Evolutionary conservation across 2,329 filamentous ascomycete genomes (phyloP).

Genomic region (Sphaerulina vaccinii): DNA sequence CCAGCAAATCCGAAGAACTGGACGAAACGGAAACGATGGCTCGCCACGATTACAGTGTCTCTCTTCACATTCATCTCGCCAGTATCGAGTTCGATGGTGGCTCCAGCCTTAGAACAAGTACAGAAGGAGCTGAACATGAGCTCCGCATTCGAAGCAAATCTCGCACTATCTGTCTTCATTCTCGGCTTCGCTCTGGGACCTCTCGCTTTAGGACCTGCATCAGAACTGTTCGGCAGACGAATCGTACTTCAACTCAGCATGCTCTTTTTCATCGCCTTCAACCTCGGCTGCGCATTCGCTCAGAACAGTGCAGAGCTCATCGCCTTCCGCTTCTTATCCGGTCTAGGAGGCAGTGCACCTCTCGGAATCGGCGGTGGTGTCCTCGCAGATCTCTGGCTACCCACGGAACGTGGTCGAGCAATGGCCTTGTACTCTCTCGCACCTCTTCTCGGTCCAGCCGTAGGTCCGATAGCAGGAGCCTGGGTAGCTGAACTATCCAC

Average conservation of each 20-base stretch:
- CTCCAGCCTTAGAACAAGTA: slow-evolving; percentile 37
- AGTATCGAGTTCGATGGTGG: slow-evolving; percentile 42
- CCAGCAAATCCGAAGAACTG: slow-evolving; percentile 51
- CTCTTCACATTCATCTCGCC: slow-evolving; percentile 43
- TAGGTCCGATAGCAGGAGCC: slow-evolving; percentile 65
- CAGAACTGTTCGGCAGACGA: slow-evolving; percentile 40
- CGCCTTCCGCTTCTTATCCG: slow-evolving; percentile 41
- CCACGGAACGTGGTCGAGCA: slow-evolving; percentile 62
- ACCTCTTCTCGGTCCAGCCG: slow-evolving; percentile 63
- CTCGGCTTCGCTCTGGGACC: slow-evolving; percentile 41
- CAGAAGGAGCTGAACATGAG: slow-evolving; percentile 30
- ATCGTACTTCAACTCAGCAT: slow-evolving; percentile 39
- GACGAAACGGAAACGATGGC: slow-evolving; percentile 45
- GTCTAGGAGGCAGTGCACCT: slow-evolving; percentile 40
- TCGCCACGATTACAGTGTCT: slow-evolving; percentile 45
- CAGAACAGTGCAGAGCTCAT: slow-evolving; percentile 35
- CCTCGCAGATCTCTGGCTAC: slow-evolving; percentile 55
- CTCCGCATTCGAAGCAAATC: slow-evolving; percentile 23
- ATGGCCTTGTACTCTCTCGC: slow-evolving; percentile 63
- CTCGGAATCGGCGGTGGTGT: slow-evolving; percentile 41
- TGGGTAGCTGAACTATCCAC: slow-evolving; percentile 63
- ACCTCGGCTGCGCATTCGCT: slow-evolving; percentile 40
- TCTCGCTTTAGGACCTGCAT: slow-evolving; percentile 39
- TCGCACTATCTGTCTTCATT: slow-evolving; percentile 41
- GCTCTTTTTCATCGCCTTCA: slow-evolving; percentile 41